Evolutionary conservation across 2,329 filamentous ascomycete species (phyloP).

Genomic region (Sordariomycetes sp.): DNA sequence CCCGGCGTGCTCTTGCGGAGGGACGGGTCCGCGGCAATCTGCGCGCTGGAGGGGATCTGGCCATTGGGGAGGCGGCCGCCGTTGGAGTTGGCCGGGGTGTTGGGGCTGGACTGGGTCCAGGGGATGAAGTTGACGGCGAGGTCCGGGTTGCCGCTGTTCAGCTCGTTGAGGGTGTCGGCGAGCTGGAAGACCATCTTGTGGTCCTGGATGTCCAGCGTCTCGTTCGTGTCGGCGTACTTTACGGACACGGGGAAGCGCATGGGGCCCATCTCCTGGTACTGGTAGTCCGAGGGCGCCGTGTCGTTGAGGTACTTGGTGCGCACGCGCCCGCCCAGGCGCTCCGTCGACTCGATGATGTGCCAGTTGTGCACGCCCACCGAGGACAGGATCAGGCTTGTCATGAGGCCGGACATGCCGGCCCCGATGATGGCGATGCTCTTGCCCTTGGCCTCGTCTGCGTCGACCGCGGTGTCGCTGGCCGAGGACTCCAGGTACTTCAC

Average conservation of each 20-base stretch:
- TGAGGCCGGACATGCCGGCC: conserved; percentile 54
- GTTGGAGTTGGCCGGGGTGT: conserved; percentile 38
- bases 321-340: conserved; percentile 52
- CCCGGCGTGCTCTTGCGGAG: conserved; percentile 14
- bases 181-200: conserved; percentile 57
- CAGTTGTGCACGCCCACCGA: conserved; percentile 47
- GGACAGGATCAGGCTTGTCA: conserved; percentile 41
- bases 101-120: conserved; percentile 45
- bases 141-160: conserved; percentile 40
- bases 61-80: conserved; percentile 37
- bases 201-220: conserved; percentile 48
- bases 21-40: conserved; percentile 32
- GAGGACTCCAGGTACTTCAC: conserved; percentile 46
- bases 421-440: conserved; percentile 54
- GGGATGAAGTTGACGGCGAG: conserved; percentile 49
- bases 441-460: conserved; percentile 36
- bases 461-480: conserved; percentile 26
- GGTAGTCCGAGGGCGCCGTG: conserved; percentile 46
- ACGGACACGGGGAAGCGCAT: conserved; percentile 53
- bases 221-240: conserved; percentile 37
- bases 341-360: conserved; percentile 49
- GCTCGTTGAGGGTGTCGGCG: conserved; percentile 44
- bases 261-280: conserved; percentile 57
- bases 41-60: conserved; percentile 36
- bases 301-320: conserved; percentile 52